Base-by-base conservation (phyloP, 192 early-diverging fungal genomes). In the Backusella sp. region DNA sequence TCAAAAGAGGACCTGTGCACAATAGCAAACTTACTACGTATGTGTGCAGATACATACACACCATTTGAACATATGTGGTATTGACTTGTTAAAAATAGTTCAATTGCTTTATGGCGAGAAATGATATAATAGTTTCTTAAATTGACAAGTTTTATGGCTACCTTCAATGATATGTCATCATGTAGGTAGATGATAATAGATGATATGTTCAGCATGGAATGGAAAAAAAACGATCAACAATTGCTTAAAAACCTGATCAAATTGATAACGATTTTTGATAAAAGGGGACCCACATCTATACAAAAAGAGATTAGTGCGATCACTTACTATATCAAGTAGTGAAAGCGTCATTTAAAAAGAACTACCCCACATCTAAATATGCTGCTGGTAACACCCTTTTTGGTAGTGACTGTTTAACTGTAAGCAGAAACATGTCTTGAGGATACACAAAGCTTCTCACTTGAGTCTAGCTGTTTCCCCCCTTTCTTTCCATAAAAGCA, bases 211-310 rank as follows among this genome's bases (percentile, higher is more conserved):
- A 49, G 46, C 46, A 49, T 49, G 46, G 46, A 28, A 62, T 28
- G 9, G 3, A 53, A 62, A 62, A 59, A 59, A 62, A 62, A 62
- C 11, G 23, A 26, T 28, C 56, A 62, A 62, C 23, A 28, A n/a
- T n/a, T 62, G 56, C 37, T 62, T 28, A 49, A 49, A 28, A 28
- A 11, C 56, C 56, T 62, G 56, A 62, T 62, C 56, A 62, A 62
- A 62, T 62, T 62, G 56, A 62, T 62, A 62, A 62, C 56, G 56
- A 11, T 4, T 49, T 49, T 26, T 62, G 26, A 62, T 62, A 62
- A 62, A 62, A 23, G 56, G 46, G 56, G 56, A 12, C 56, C 68
- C 68, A 69, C 68, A 69, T 69, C 68, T 69, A 41, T 69, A 69
- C 68, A 69, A 69, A 69, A 69, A 39, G 19, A 36, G 68, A n/a